These are phyloP conservation scores for Trametes sanguinea DNA, from an alignment of 768 basidiomycete species.

Conservation along the genomic window DNA sequence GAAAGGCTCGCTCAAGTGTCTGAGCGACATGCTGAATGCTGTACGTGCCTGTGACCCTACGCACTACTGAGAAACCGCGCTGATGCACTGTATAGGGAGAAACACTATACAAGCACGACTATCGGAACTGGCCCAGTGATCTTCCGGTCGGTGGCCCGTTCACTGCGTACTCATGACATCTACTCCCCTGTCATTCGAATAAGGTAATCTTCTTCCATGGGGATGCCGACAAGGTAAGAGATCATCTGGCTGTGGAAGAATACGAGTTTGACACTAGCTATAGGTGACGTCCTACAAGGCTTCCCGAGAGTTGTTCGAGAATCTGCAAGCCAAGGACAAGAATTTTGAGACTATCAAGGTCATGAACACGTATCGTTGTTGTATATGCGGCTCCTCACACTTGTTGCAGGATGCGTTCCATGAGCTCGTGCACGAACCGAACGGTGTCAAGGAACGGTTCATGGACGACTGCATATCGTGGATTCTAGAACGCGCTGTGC, in stretches of 20 bases:
- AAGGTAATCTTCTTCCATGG: constrained; percentile 1
- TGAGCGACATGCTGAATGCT: not conserved
- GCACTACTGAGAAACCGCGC: too few species aligned
- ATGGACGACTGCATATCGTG: constrained; percentile 56
- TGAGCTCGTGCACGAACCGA: constrained; percentile 73
- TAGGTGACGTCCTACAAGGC: not conserved
- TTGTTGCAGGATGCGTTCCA: constrained; percentile 61
- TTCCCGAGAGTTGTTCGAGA: not conserved
- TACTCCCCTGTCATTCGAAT: too few species aligned
- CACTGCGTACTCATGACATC: too few species aligned
- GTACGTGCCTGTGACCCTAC: not conserved
- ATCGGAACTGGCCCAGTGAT: not conserved
- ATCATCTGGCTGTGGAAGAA: too few species aligned
- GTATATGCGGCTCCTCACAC: constrained; percentile 28
- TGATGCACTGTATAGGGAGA: not conserved
- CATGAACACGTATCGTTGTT: too few species aligned
- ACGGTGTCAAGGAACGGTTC: constrained; percentile 62
- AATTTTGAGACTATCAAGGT: not conserved
- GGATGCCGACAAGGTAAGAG: not conserved
- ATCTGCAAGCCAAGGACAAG: not conserved
- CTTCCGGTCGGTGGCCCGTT: constrained; percentile 1
- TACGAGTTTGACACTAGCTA: too few species aligned
- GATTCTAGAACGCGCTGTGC: constrained; percentile 29
- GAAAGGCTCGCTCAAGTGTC: not conserved
- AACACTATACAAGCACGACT: not conserved